phyloP scores from a whole-genome alignment of 257 asterid genomes.

The Nicotiana obtusifolia region DNA sequence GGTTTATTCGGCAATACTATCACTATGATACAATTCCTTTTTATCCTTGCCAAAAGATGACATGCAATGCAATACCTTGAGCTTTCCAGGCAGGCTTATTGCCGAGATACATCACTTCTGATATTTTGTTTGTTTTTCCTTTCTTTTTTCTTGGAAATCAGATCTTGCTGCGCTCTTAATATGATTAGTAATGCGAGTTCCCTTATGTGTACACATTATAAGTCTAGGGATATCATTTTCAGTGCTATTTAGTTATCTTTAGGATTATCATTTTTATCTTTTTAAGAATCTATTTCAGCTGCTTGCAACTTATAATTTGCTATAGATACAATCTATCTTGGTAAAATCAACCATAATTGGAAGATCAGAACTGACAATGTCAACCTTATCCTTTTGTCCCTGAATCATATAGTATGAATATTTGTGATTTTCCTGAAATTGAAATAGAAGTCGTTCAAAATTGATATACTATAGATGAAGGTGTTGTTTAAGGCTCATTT shows the following conservation, averaged over 20 bases:
- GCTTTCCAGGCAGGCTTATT: no score
- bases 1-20: no score
- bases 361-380: neutral
- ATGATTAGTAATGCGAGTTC: neutral
- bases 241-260: neutral
- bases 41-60: no score
- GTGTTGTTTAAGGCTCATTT: no score
- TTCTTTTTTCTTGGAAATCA: neutral
- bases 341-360: no score
- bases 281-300: neutral
- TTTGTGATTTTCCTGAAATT: neutral
- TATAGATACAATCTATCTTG: neutral
- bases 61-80: no score
- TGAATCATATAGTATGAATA: neutral
- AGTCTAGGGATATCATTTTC: neutral
- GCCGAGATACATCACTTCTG: no score
- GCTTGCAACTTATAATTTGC: neutral
- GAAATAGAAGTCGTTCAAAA: neutral
- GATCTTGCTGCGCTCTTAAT: neutral
- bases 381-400: neutral
- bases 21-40: no score
- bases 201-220: neutral
- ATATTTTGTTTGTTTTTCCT: neutral
- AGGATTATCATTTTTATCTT: no score
- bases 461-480: neutral